phyloP scores from a whole-genome alignment of 2,329 filamentous ascomycete genomes.

The Shiraia bambusicola region DNA sequence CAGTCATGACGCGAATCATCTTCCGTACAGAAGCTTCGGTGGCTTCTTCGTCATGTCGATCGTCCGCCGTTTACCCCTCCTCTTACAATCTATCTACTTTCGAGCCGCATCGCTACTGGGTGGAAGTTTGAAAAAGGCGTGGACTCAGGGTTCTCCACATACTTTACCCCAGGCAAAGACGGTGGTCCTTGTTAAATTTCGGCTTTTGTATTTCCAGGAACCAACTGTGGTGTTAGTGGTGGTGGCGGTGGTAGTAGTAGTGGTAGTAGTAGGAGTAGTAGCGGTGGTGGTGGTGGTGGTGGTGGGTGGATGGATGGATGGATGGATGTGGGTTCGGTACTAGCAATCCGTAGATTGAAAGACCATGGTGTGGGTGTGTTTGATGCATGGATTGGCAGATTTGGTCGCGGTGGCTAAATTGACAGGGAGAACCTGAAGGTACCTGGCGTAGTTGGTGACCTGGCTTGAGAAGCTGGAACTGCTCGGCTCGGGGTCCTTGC shows the following conservation, averaged over 20 bases:
- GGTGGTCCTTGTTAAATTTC: conserved; percentile 9
- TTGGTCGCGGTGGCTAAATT: conserved; percentile 10
- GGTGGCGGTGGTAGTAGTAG: background rate
- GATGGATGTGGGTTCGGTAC: conserved; percentile 4
- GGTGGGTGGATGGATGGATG: background rate
- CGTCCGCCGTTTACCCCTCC: conserved; percentile 1
- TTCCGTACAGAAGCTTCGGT: conserved; percentile 16
- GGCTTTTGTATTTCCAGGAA: conserved; percentile 29
- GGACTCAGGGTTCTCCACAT: conserved; percentile 13
- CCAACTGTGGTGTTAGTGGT: conserved; percentile 7
- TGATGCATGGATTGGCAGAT: conserved; percentile 1
- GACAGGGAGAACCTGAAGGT: background rate
- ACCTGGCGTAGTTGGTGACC: background rate
- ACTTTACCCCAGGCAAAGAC: conserved; percentile 20
- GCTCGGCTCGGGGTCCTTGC: conserved; percentile 4
- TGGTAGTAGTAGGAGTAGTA: background rate
- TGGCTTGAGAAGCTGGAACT: background rate
- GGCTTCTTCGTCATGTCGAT: conserved; percentile 9
- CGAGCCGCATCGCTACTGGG: conserved; percentile 16
- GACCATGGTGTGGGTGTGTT: background rate
- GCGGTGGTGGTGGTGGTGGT: conserved; percentile 1
- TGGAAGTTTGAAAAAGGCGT: background rate
- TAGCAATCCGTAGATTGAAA: conserved; percentile 6
- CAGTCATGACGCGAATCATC: conserved; percentile 10
- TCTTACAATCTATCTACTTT: conserved; percentile 5